Evolutionary conservation across 768 basidiomycete species (phyloP).

Genomic region (Mycena chlorophos): DNA sequence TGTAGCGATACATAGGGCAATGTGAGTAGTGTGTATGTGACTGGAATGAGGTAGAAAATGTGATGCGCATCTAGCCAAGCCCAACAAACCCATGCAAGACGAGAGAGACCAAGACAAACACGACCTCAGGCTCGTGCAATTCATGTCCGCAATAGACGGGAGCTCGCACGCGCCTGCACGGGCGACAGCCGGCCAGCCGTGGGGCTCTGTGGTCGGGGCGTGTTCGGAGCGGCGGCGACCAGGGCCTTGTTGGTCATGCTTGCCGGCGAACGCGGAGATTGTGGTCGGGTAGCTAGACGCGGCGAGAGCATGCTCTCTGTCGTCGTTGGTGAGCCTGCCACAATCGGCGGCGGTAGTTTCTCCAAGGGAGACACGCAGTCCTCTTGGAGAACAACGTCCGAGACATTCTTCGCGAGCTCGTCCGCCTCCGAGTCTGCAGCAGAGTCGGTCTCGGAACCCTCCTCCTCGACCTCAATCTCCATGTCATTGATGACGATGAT

Average conservation of each 20-base stretch:
- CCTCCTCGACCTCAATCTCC: constrained; percentile 19
- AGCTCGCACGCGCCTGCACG: constrained; percentile 17
- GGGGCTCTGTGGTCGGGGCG: not conserved
- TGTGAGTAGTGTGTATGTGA: no score
- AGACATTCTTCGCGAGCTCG: not conserved
- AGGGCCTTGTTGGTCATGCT: not conserved
- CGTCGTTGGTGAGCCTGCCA: not conserved
- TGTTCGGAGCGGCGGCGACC: not conserved
- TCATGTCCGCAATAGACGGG: constrained; percentile 11
- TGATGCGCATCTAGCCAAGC: no score
- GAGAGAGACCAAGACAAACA: no score
- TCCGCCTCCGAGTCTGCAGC: not conserved
- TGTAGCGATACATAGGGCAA: not conserved
- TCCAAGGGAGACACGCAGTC: not conserved
- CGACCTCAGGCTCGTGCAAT: not conserved
- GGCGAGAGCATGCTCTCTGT: not conserved
- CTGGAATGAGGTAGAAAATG: no score
- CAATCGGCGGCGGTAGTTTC: no score
- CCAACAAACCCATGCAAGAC: no score
- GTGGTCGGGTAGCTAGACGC: constrained; percentile 7
- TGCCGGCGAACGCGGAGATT: constrained; percentile 1
- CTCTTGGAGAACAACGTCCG: not conserved
- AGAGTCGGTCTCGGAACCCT: not conserved
- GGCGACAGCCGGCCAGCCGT: constrained; percentile 10
- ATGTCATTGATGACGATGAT: constrained; percentile 18